Base-by-base conservation (phyloP, 495 filamentous ascomycete genomes). In the Apodospora peruviana region DNA sequence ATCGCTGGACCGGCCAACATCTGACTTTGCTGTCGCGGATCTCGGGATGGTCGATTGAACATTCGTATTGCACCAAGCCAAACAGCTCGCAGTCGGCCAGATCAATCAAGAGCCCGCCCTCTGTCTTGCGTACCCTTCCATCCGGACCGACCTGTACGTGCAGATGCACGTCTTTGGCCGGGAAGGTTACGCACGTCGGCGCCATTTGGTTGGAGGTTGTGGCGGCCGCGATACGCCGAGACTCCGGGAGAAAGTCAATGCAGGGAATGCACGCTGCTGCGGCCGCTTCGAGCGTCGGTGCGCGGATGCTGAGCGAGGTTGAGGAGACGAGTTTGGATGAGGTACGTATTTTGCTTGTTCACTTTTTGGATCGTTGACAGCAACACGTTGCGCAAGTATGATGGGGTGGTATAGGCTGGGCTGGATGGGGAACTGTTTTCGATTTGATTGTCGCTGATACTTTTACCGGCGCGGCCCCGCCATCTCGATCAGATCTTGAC, bases 31-130 rank as follows among this genome's bases (percentile, higher is more conserved):
- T 79, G 20, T 80, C 62, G 39, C 51, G 47, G 32, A 73, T 56
- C 18, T 75, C 73, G 34, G 81, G 71, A 2, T 73, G 73, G 47
- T 77, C 70, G 46, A 87, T 71, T 53, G 83, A 71, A 64, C 90
- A 95, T 3, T 81, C 79, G 67, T 93, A 95, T 68, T 96, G 90
- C 51, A 88, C 65, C 74, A 96, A 74, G 66, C 87, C 83, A 45
- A 86, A 63, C 24, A 94, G 72, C 60, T 84, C 76, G 69, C 90
- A 95, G 39, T 64, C 56, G 42, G 77, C 69, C 14, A 94, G 68
- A 41, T 87, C 74, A 53, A 85, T 66, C 32, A 62, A 56, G 7
- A 55, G 47, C 42, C 66, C 74, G 43, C 57, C 55, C 27, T 57
- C 65, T 18, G 66, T 64, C 60, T 87, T 81, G 44, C 78, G 75